Percentiles rank a stretch among this genome's conserved stretches.
Conservation (phyloP, 768 basidiomycete genomes). For the Leccinum subgranulosum region DNA sequence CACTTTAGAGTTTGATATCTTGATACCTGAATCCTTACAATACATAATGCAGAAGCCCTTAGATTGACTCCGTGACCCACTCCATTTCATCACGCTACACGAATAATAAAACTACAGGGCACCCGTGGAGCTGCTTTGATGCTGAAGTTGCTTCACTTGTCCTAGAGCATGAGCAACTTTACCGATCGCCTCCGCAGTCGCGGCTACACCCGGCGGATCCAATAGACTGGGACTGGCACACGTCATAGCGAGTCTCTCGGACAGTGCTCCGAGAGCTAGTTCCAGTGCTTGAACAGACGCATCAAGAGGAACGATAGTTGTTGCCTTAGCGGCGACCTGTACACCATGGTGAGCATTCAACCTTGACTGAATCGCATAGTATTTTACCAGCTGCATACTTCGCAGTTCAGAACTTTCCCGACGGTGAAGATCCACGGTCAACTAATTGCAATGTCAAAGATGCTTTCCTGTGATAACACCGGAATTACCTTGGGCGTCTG, state of each 20-base stretch:
- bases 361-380: neutral
- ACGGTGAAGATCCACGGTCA: constrained; percentile 19
- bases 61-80: neutral
- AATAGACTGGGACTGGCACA: constrained; percentile 35
- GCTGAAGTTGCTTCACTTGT: constrained; percentile 56
- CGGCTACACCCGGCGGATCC: constrained; percentile 50
- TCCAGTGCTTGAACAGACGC: constrained; percentile 49
- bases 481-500: constrained; percentile 27
- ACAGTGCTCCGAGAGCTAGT: constrained; percentile 47
- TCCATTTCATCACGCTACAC: constrained; percentile 12
- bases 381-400: constrained; percentile 17
- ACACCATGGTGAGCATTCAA: constrained; percentile 1
- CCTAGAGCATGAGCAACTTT: constrained; percentile 62
- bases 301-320: constrained; percentile 12
- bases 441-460: constrained; percentile 15
- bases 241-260: constrained; percentile 47
- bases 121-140: constrained; percentile 24
- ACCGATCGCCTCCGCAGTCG: constrained; percentile 64
- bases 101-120: constrained; percentile 3
- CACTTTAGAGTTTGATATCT: neutral
- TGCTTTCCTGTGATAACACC: neutral
- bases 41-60: neutral
- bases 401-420: constrained; percentile 13
- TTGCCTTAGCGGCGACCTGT: constrained; percentile 19
- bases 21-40: neutral